Evolutionary conservation across 169 alveolate genomes (phyloP).

Genomic region (Plasmodium ovale): DNA sequence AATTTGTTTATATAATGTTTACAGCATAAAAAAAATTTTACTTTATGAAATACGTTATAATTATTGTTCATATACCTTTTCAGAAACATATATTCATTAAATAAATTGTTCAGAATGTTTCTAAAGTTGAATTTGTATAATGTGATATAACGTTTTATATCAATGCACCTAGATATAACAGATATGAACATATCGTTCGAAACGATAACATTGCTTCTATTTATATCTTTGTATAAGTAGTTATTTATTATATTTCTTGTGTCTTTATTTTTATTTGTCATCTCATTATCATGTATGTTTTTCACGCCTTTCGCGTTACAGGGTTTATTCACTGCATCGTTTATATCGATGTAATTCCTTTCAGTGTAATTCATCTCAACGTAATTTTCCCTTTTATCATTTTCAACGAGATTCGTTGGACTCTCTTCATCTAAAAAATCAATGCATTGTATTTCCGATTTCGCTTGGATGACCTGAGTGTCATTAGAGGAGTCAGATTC

Average conservation of each 20-base stretch:
- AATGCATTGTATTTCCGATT: no score
- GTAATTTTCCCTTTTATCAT: not conserved
- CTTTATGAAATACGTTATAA: slow-evolving; percentile 46
- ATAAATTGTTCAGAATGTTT: slow-evolving; percentile 37
- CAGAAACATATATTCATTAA: slow-evolving; percentile 53
- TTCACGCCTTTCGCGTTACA: not conserved
- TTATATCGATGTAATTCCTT: no score
- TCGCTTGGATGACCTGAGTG: no score
- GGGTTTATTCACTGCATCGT: slow-evolving; percentile 10
- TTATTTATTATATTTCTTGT: not conserved
- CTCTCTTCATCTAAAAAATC: no score
- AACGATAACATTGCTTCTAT: not conserved
- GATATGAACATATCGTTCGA: slow-evolving; percentile 1
- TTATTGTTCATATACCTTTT: slow-evolving; percentile 40
- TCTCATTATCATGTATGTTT: not conserved
- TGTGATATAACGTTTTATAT: slow-evolving; percentile 30
- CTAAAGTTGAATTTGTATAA: slow-evolving; percentile 4
- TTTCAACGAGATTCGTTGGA: not conserved
- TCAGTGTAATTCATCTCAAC: no score
- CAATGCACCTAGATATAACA: slow-evolving; percentile 30
- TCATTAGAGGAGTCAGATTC: no score
- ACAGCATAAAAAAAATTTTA: slow-evolving; percentile 40
- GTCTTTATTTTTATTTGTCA: not conserved
- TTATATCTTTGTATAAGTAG: not conserved
- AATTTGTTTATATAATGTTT: slow-evolving; percentile 67